Evolutionary conservation across 352 stramenopile species (phyloP), one percentile per base, ranked within the genome.

Genomic region (Phytophthora tentaculata): DNA sequence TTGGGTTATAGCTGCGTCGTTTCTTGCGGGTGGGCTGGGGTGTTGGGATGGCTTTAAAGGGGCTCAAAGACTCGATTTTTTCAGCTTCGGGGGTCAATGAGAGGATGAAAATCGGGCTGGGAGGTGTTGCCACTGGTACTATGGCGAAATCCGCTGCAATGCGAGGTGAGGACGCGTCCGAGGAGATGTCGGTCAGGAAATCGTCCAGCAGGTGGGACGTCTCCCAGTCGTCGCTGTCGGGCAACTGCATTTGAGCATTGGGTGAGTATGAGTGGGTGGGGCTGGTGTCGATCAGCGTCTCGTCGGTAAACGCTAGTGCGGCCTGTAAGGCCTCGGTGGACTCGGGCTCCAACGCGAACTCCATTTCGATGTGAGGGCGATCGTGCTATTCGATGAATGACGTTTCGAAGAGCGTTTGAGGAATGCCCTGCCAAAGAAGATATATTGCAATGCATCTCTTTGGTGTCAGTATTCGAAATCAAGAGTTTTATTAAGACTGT

Each of bases 1-100:
- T 78, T 6, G 71, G 67, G 53, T 78, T 75, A 45, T 65, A 73
- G 19, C 45, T 69, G 37, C 56, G 68, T 14, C 35, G 47, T 39
- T 57, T 72, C 32, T 61, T 67, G 47, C 29, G 19, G 19, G n/a
- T 57, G 45, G 37, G 9, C n/a, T 37, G 48, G 29, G 50, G 47
- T n/a, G 56, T 56, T 19, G 39, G 37, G 45, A 26, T 16, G 7
- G 51, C 20, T 10, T 26, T 29, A 17, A 5, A 2, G 14, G 41
- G 5, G 3, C 26, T 43, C 6, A 43, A 17, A 24, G 39, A 39
- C 41, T 1, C 7, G 3, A 58, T 12, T 14, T 28, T 20, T 51
- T 28, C 23, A 41, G 19, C 19, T 59, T 55, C 37, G 29, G 62
- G 19, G 29, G 35, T 26, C 12, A 28, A 3, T 19, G 26, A 45